Evolutionary conservation across 192 early-diverging fungal species (phyloP).

Genomic region (Thamnidium elegans): DNA sequence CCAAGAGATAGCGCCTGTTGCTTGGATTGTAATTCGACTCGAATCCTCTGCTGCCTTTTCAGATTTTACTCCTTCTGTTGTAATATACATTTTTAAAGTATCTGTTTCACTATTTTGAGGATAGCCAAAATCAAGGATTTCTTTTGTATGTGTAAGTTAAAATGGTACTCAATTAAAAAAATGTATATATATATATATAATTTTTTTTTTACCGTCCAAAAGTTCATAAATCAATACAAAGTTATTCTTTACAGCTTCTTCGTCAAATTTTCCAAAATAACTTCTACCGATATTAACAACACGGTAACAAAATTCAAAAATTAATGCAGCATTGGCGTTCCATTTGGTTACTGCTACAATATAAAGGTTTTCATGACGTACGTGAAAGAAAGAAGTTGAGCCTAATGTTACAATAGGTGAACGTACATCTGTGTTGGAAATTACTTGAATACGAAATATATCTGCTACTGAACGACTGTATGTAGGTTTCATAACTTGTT

Average conservation of each 20-base stretch:
- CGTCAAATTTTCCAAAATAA: constrained; percentile 84
- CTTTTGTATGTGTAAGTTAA: constrained; percentile 20
- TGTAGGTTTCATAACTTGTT: background rate
- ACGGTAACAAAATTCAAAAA: constrained; percentile 93
- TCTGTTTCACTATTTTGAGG: constrained; percentile 85
- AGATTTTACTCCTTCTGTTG: constrained; percentile 81
- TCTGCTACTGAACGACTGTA: constrained; percentile 88
- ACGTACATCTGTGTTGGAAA: constrained; percentile 81
- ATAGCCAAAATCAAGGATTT: constrained; percentile 85
- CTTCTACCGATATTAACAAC: constrained; percentile 88
- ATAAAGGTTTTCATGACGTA: constrained; percentile 95
- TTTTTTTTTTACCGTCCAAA: constrained; percentile 57
- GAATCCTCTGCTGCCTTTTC: constrained; percentile 74
- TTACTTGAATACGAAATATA: constrained; percentile 96
- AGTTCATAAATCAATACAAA: constrained; percentile 88
- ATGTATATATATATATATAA: background rate
- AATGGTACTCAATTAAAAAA: background rate
- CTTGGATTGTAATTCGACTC: constrained; percentile 86
- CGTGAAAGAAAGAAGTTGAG: constrained; percentile 92
- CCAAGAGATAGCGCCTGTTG: constrained; percentile 94
- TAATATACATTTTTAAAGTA: constrained; percentile 80
- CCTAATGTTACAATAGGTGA: constrained; percentile 90
- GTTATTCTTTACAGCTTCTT: constrained; percentile 81
- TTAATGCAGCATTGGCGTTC: constrained; percentile 95
- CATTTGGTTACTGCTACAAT: constrained; percentile 94